Conservation (phyloP, 2,329 filamentous ascomycete species). For the Sporothrix sp. region DNA sequence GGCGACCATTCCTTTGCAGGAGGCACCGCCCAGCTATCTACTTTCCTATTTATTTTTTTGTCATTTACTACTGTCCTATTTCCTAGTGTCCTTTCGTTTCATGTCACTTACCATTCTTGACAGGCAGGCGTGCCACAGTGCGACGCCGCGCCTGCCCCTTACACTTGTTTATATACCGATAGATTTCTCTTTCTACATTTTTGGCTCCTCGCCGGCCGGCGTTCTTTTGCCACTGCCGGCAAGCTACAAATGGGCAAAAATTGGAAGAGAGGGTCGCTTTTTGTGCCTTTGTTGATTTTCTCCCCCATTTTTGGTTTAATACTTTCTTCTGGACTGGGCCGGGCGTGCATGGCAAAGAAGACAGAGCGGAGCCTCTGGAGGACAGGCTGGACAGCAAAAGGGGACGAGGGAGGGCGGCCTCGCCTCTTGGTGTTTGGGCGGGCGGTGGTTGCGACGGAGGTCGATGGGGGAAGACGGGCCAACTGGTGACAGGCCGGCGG, state of each 20-base stretch:
- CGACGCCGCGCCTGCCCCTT: background rate
- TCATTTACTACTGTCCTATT: background rate
- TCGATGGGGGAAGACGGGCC: background rate
- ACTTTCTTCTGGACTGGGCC: constrained; percentile 9
- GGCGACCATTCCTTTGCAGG: background rate
- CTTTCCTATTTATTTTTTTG: constrained; percentile 10
- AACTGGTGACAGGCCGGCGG: background rate
- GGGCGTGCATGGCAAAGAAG: constrained; percentile 11
- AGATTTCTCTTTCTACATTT: constrained; percentile 15
- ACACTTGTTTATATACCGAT: constrained; percentile 10
- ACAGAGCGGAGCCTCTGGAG: constrained; percentile 1
- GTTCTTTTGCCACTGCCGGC: constrained; percentile 1
- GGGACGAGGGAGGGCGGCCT: background rate
- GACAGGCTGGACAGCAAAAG: background rate
- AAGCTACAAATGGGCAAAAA: background rate
- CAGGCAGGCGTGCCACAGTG: background rate
- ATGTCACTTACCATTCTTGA: constrained; percentile 15
- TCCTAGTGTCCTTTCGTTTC: constrained; percentile 12
- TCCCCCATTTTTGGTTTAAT: constrained; percentile 9
- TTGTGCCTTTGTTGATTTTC: background rate
- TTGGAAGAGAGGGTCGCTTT: constrained; percentile 1
- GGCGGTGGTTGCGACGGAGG: background rate
- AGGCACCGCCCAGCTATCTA: constrained; percentile 7
- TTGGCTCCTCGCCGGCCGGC: background rate
- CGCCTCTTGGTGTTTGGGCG: background rate